Percentiles rank a stretch among this genome's conserved stretches.
Conservation (phyloP, 768 basidiomycete species). For the Mycena floridula region DNA sequence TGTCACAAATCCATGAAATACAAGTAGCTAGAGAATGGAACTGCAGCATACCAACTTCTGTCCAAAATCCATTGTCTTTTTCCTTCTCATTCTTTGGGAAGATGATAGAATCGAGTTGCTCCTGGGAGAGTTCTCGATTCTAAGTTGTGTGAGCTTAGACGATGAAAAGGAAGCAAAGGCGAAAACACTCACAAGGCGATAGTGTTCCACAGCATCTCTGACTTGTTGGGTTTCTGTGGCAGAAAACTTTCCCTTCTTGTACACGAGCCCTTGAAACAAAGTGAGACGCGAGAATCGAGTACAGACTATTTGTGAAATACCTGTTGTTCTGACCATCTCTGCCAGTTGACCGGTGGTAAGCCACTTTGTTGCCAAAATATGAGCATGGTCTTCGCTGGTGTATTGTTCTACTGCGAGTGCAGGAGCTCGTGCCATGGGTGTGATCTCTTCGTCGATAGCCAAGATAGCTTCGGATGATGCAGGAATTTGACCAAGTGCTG, state of each 20-base stretch:
- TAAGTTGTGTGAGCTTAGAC: slow-evolving; percentile 32
- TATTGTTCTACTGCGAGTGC: slow-evolving; percentile 33
- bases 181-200: slow-evolving; percentile 42
- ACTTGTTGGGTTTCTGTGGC: slow-evolving; percentile 69
- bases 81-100: slow-evolving; percentile 60
- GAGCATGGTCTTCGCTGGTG: slow-evolving; percentile 50
- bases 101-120: slow-evolving; percentile 56
- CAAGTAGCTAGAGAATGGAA: background rate
- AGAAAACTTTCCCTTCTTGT: slow-evolving; percentile 86
- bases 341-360: slow-evolving; percentile 61
- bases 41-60: slow-evolving; percentile 60
- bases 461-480: slow-evolving; percentile 37
- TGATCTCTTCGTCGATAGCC: slow-evolving; percentile 24
- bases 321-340: slow-evolving; percentile 63
- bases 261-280: slow-evolving; percentile 57
- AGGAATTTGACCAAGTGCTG: slow-evolving; percentile 33
- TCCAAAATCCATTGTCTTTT: slow-evolving; percentile 69
- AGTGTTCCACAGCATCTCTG: slow-evolving; percentile 56
- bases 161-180: slow-evolving; percentile 2
- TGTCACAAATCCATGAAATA: slow-evolving; percentile 20
- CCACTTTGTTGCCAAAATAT: slow-evolving; percentile 76
- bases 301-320: too few relatives aligned
- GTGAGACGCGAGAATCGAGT: background rate
- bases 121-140: slow-evolving; percentile 44
- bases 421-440: slow-evolving; percentile 9